Evolutionary conservation across 2,329 filamentous ascomycete genomes (phyloP).

Genomic region (Venturia aucupariae): DNA sequence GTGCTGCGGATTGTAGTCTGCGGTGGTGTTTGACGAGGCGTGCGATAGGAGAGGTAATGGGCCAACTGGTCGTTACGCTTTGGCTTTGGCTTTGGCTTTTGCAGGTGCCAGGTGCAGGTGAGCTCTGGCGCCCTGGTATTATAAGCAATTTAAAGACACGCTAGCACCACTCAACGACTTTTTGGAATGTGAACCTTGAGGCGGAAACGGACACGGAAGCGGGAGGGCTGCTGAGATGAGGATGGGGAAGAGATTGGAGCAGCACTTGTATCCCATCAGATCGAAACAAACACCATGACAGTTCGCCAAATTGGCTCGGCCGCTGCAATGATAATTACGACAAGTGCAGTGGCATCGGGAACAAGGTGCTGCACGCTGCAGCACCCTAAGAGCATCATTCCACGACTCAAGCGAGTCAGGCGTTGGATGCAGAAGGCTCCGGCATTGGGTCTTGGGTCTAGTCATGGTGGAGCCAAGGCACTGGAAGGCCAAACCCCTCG

Average conservation of each 20-base stretch:
- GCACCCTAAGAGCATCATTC: too few species aligned
- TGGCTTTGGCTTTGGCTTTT: not conserved
- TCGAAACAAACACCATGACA: slow-evolving; percentile 2
- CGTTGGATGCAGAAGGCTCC: not conserved
- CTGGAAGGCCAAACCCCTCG: not conserved
- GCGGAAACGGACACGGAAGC: not conserved
- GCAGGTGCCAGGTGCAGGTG: too few species aligned
- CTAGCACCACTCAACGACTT: not conserved
- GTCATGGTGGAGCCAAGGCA: not conserved
- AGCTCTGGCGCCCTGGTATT: not conserved
- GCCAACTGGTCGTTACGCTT: not conserved
- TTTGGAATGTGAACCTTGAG: not conserved
- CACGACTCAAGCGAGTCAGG: not conserved
- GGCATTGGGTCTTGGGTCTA: not conserved
- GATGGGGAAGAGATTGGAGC: not conserved
- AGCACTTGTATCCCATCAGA: too few species aligned
- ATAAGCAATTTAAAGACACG: not conserved
- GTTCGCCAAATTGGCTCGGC: not conserved
- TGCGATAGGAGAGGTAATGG: not conserved
- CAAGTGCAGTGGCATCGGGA: too few species aligned
- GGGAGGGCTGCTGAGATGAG: not conserved
- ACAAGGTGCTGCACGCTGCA: not conserved
- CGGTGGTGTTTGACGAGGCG: not conserved
- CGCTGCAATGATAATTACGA: too few species aligned
- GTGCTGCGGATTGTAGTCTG: not conserved